Evolutionary conservation across 495 filamentous ascomycete species (phyloP), one percentile per base, ranked within the genome.

Genomic region (Xylaria nigripes): DNA sequence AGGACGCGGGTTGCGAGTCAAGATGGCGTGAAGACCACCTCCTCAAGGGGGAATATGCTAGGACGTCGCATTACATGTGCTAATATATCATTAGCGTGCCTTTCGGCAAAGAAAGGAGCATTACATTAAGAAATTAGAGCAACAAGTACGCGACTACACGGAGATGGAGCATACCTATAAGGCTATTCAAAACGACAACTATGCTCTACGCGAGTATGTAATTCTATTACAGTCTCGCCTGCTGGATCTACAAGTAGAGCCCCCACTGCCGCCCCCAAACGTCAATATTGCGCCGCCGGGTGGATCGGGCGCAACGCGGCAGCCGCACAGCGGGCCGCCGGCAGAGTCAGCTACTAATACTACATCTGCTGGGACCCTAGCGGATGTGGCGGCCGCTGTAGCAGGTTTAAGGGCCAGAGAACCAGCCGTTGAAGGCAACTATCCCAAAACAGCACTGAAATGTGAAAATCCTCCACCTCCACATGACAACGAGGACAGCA

Each of bases 21-120:
- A 50, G 38, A 41, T 42, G 15, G 9, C 21, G 10, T 21, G 15
- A 40, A n/a, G 50, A n/a, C n/a, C n/a, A n/a, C n/a, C n/a, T 45
- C 53, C 38, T 60, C 56, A 41, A 45, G 47, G 48, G 51, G 22
- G 45, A n/a, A 44, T 36, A 36, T 10, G 32, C 21, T 50, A 47
- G 22, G 42, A 19, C 46, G 12, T 54, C 32, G 45, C 46, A 59
- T 62, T 64, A 62, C 56, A 60, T 65, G 61, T 64, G 50, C 63
- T 55, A 60, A 64, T 48, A 30, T 21, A 23, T 22, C 32, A 23
- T 53, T 60, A 97, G 93, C 84, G 93, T 60, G 93, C 93, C 19
- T 98, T 98, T 71, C 88, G 93, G 22, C 91, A 96, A 76, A 87
- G 93, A 49, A 98, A 98, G 70, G 93, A 98, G 72, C 87, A 84